These are phyloP conservation scores for Hagleromyces aurorensis DNA, from an alignment of 805 yeast species.

Conservation along the genomic window DNA sequence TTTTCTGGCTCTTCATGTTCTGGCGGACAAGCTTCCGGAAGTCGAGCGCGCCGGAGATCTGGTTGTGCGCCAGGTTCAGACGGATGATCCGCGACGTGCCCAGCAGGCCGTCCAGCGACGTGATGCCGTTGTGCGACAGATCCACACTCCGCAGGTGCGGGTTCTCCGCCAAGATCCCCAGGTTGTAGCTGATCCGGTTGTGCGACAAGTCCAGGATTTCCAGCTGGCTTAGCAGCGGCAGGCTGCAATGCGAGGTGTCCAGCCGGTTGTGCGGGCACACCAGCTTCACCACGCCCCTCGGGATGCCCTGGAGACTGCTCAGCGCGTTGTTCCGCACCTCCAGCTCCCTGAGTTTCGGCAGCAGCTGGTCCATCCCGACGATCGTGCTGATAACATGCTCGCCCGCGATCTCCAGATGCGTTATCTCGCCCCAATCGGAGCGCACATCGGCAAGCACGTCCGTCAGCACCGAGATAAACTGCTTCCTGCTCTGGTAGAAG, in stretches of 20 bases:
- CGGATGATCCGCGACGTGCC: slow-evolving; percentile 12
- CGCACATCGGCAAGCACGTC: slow-evolving; percentile 10
- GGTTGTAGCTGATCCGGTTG: slow-evolving; percentile 12
- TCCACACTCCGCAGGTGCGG: slow-evolving; percentile 16
- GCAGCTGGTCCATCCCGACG: slow-evolving; percentile 16
- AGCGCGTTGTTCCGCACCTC: slow-evolving; percentile 18
- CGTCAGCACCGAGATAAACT: slow-evolving; percentile 19
- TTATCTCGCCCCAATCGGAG: slow-evolving; percentile 11
- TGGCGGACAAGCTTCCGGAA: slow-evolving; percentile 15
- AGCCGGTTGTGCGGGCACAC: slow-evolving; percentile 15
- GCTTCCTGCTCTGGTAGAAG: slow-evolving; percentile 17
- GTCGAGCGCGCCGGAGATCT: slow-evolving; percentile 19
- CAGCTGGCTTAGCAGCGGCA: slow-evolving; percentile 15
- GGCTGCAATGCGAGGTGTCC: slow-evolving; percentile 10
- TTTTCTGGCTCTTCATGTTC: slow-evolving; percentile 5
- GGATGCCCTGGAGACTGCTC: slow-evolving; percentile 15
- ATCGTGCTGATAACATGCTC: slow-evolving; percentile 11
- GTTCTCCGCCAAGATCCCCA: slow-evolving; percentile 11
- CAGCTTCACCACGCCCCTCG: slow-evolving; percentile 10
- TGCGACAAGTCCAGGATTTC: slow-evolving; percentile 19
- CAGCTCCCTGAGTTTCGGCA: slow-evolving; percentile 19
- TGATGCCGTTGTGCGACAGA: slow-evolving; percentile 19
- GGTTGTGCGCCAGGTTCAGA: slow-evolving; percentile 18
- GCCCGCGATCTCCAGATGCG: slow-evolving; percentile 8
- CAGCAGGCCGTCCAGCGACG: slow-evolving; percentile 15